Base-by-base conservation (phyloP, 441 rosid genomes). In the Pelargonium australe region DNA sequence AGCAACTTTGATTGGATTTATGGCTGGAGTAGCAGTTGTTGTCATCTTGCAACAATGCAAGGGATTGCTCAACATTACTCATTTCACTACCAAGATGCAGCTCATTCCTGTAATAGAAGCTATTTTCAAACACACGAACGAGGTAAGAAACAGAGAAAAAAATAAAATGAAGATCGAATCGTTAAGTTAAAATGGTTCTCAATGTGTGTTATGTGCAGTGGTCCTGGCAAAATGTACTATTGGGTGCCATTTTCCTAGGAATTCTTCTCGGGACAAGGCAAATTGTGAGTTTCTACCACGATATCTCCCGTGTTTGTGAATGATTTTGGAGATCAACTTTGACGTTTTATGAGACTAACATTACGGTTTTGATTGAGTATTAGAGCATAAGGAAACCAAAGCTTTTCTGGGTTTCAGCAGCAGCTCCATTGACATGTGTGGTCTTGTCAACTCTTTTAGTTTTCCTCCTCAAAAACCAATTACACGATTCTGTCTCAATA, bases 1-100 rank as follows among this genome's bases (percentile, higher is more conserved):
- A 19, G 80, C 77, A 19, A 75, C 80, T n/a, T 40, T 77, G 73
- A 63, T 73, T n/a, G 80, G 80, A 17, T 77, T 77, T 58, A 73
- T 73, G 77, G 80, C 64, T 16, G 77, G 77, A 25, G 77, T 77
- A 40, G 80, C 80, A 20, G 60, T 74, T 9, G 51, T 69, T 63
- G 73, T 73, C 28, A 63, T 64, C 20, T 69, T 77, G 16, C 77
- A 77, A 28, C 80, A 77, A 63, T 72, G 64, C 14, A 77, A 77
- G 64, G 75, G 75, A 17, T 43, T 77, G 65, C 67, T 77, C 62
- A 72, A 77, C 67, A 73, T 73, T 40, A 45, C 19, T 17, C 67
- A 34, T 1, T 73, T 77, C 43, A 73, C 75, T 11, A 65, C 41
- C 53, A 49, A 43, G 25, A 70, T 72, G 3, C 64, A 77, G 20